Conservation (phyloP, 345 rosid species). For the Rhizophora mangle region DNA sequence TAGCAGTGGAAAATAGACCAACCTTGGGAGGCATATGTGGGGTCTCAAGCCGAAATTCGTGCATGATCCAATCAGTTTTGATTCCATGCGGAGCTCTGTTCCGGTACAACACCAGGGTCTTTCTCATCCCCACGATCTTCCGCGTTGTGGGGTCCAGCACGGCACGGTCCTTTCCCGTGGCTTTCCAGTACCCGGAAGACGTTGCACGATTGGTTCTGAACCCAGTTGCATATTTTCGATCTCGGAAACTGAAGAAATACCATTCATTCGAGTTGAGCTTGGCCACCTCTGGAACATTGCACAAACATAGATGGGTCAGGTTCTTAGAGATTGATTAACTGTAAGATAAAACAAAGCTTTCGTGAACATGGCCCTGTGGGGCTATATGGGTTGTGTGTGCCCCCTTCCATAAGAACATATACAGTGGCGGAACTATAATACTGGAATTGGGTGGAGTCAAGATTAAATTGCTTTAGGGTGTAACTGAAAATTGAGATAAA, state of each 20-base stretch:
- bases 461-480: no score
- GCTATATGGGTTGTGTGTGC: constrained; percentile 8
- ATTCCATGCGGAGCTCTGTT: constrained; percentile 93
- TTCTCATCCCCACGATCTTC: constrained; percentile 89
- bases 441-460: no score
- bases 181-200: constrained; percentile 88
- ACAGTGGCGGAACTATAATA: no score
- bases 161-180: constrained; percentile 92
- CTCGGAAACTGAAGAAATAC: constrained; percentile 98
- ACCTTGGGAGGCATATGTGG: constrained; percentile 97
- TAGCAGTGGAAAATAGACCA: not conserved
- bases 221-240: constrained; percentile 90
- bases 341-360: constrained; percentile 18
- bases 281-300: constrained; percentile 58
- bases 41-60: constrained; percentile 89
- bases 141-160: constrained; percentile 61
- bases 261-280: constrained; percentile 90
- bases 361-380: constrained; percentile 6
- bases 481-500: no score
- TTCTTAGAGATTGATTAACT: not conserved
- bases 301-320: not conserved
- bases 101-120: constrained; percentile 84
- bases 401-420: no score
- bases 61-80: constrained; percentile 99
- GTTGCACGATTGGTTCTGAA: constrained; percentile 89